Evolutionary conservation across 2,329 filamentous ascomycete genomes (phyloP).

Genomic region (Beauveria australis): DNA sequence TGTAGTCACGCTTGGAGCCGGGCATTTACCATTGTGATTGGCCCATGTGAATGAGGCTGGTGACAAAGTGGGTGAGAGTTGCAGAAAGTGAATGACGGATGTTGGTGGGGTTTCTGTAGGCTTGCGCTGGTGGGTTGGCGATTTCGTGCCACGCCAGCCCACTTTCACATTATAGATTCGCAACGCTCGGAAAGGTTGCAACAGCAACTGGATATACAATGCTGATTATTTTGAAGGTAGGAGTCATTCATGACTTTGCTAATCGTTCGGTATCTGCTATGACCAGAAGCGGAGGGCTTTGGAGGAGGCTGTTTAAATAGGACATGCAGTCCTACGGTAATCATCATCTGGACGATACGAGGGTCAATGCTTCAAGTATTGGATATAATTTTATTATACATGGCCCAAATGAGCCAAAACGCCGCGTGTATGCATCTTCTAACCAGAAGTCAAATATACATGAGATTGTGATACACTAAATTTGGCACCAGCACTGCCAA

Average conservation of each 20-base stretch:
- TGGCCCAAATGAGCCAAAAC: constrained; percentile 24
- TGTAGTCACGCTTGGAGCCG: background rate
- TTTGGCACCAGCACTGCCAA: constrained; percentile 4
- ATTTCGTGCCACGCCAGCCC: constrained; percentile 4
- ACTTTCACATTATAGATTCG: background rate
- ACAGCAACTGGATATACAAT: background rate
- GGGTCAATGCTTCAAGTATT: background rate
- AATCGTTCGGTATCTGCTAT: too few species aligned
- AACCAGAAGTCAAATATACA: constrained; percentile 23
- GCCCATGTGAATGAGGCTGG: background rate
- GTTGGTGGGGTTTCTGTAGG: constrained; percentile 5
- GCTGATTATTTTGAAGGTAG: too few species aligned
- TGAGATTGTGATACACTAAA: constrained; percentile 19
- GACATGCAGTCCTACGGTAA: background rate
- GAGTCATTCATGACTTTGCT: too few species aligned
- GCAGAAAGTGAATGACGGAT: constrained; percentile 7
- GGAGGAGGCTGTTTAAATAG: background rate
- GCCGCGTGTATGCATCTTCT: constrained; percentile 24
- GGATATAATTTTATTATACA: constrained; percentile 19
- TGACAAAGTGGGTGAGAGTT: constrained; percentile 2
- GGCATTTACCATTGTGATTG: constrained; percentile 4
- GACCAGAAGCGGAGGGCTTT: background rate
- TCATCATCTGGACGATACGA: background rate
- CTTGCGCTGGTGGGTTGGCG: background rate
- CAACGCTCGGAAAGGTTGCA: background rate